phyloP scores from a whole-genome alignment of 768 basidiomycete genomes.

The Cystofilobasidium macerans region DNA sequence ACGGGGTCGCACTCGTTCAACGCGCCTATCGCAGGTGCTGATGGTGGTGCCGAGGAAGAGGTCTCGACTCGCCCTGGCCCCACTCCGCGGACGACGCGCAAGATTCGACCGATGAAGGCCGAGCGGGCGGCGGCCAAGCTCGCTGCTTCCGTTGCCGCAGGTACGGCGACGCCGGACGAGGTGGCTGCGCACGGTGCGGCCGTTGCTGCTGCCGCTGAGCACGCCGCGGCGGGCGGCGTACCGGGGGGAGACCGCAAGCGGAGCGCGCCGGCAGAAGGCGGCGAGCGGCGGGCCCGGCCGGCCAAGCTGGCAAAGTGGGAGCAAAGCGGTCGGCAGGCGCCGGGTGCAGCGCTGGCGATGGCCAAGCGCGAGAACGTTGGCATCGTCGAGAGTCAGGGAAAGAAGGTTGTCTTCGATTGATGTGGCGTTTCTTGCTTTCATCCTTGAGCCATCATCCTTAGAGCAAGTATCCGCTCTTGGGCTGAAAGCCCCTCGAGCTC shows the following conservation, averaged over 20 bases:
- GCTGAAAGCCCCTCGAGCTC: too few relatives aligned
- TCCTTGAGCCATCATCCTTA: too few relatives aligned
- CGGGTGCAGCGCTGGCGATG: constrained; percentile 42
- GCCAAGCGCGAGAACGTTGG: constrained; percentile 42
- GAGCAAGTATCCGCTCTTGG: too few relatives aligned
- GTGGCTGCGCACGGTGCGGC: constrained; percentile 8
- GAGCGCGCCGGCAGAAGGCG: constrained; percentile 12
- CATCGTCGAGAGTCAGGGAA: constrained; percentile 39
- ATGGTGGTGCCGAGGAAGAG: neutral
- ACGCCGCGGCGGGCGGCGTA: too few relatives aligned
- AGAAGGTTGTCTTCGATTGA: constrained; percentile 42
- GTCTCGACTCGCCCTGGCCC: neutral
- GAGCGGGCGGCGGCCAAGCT: constrained; percentile 12
- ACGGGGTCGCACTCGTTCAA: constrained; percentile 27
- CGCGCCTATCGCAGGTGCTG: constrained; percentile 15
- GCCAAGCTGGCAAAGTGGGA: constrained; percentile 39
- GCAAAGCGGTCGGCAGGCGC: constrained; percentile 36
- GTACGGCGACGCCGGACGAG: constrained; percentile 16
- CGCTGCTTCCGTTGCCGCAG: constrained; percentile 7
- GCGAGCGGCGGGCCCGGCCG: constrained; percentile 27
- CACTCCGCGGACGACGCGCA: neutral
- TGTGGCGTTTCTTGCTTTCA: too few relatives aligned
- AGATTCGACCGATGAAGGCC: constrained; percentile 6
- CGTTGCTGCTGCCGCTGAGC: constrained; percentile 20
- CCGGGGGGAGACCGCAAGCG: constrained; percentile 12